A percentile compares a stretch with the other conserved stretches of the same genome.
Conservation (phyloP, 495 filamentous ascomycete species). For the Pseudotulostoma volvatum region DNA sequence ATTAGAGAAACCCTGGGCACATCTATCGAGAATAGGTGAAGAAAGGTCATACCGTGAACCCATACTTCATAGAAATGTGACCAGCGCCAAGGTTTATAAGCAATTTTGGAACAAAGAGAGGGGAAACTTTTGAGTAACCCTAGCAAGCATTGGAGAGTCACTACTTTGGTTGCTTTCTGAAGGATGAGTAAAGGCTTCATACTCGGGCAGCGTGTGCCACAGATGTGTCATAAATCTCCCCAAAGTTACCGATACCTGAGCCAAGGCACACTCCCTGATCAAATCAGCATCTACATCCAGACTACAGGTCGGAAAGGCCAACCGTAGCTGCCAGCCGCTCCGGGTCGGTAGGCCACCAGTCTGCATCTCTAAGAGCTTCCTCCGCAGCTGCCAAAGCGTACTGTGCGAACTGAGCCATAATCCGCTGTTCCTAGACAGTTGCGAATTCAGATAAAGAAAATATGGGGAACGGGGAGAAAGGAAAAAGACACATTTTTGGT, state of each 20-base stretch:
- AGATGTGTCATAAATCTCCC: constrained; percentile 73
- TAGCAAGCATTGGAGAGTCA: too few relatives aligned
- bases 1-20: not conserved
- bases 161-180: too few relatives aligned
- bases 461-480: not conserved
- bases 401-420: constrained; percentile 83
- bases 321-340: constrained; percentile 54
- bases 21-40: not conserved
- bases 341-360: constrained; percentile 48
- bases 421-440: constrained; percentile 45
- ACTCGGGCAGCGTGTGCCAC: constrained; percentile 60
- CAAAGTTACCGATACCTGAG: constrained; percentile 90
- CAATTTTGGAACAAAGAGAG: constrained; percentile 79
- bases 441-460: not conserved
- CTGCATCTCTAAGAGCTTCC: constrained; percentile 74
- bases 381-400: constrained; percentile 78
- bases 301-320: constrained; percentile 4
- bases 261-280: constrained; percentile 69
- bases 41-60: constrained; percentile 42
- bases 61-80: constrained; percentile 83
- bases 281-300: not conserved
- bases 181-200: constrained; percentile 5
- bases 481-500: constrained; percentile 28
- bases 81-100: constrained; percentile 90
- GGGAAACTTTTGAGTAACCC: constrained; percentile 86